Base-by-base conservation (phyloP, 1,139 yeast species). In the Lodderomyces orthopsilosis region DNA sequence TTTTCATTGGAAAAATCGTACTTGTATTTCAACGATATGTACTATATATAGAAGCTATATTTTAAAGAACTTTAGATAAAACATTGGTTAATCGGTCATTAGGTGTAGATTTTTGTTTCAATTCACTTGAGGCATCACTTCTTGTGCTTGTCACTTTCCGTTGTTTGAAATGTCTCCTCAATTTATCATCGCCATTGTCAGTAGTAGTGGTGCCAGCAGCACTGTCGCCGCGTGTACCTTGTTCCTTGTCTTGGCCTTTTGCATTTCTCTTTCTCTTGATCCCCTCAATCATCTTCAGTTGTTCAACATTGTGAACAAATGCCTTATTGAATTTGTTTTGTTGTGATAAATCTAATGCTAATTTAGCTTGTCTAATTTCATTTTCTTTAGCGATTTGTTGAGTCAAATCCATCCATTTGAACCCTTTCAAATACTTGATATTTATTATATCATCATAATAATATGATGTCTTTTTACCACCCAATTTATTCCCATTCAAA, bases 391-490 rank as follows among this genome's bases (percentile, higher is more conserved):
- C 91, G 52, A 93, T 87, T 60, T 93, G 97, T 59, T 87, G 96
- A 1, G 98, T 90, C 58, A 93, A 73, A 56, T 94, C 95, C 47
- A 84, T 75, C 99, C 99, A 93, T 59, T 94, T 93, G 74, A 91
- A 94, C 5, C 93, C 90, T 12, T 90, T 84, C 50, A 93, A 71
- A 56, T 93, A 93, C 62, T 88, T 91, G 47, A 93, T 82, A 59
- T 90, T 93, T 68, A 94, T 75, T 18, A 93, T 83, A 66, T 94
- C 98, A 62, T 94, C 99, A 57, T 93, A 85, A 63, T 91, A 93
- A 59, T 86, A 91, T n/a, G 85, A 80, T 2, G 94, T 85, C 64
- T 93, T 93, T 57, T 84, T 89, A 24, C 98, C 98, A 24, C 98
- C 98, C 35, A 93, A 68, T 14, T 75, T 87, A 56, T 88, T 86